These are phyloP conservation scores for Nakataea oryzae DNA, from an alignment of 2,329 filamentous ascomycete species.

Conservation along the genomic window DNA sequence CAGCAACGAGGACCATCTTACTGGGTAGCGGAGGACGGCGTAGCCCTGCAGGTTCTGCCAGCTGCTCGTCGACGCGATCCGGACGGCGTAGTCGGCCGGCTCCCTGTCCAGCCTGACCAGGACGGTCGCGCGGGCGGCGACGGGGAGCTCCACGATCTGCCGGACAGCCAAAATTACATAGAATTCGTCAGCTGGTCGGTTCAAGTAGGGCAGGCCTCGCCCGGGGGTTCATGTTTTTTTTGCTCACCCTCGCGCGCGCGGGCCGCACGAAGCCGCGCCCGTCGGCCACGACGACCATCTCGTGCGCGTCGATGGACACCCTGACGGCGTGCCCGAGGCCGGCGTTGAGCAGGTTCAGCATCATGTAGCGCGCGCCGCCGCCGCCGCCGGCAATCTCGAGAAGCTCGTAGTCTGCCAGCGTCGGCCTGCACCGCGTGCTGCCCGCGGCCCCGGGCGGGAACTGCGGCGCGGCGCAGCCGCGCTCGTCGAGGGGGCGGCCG, in stretches of 20 bases:
- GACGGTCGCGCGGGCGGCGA: conserved; percentile 11
- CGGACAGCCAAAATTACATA: no score
- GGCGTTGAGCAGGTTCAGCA: conserved; percentile 11
- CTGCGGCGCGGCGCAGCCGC: conserved; percentile 7
- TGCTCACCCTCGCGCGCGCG: background rate
- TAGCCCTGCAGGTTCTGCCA: conserved; percentile 14
- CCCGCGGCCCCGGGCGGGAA: background rate
- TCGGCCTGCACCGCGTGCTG: background rate
- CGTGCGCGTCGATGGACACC: conserved; percentile 12
- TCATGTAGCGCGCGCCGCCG: no score
- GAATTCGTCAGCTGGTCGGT: no score
- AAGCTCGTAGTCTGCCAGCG: background rate
- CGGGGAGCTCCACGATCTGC: conserved; percentile 10
- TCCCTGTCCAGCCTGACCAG: conserved; percentile 10
- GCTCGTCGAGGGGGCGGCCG: conserved; percentile 6
- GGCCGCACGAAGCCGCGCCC: conserved; percentile 13
- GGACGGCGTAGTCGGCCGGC: conserved; percentile 12
- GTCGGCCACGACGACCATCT: conserved; percentile 13
- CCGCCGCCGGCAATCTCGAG: conserved; percentile 8
- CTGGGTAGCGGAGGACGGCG: conserved; percentile 10
- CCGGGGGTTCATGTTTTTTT: no score
- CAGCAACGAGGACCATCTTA: background rate
- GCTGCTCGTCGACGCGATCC: conserved; percentile 12
- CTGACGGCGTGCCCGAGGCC: conserved; percentile 10
- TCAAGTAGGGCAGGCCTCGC: no score